A percentile compares a stretch with the other conserved stretches of the same genome.
phyloP scores from a whole-genome alignment of 805 yeast species.

The Clavispora vitiphila region DNA sequence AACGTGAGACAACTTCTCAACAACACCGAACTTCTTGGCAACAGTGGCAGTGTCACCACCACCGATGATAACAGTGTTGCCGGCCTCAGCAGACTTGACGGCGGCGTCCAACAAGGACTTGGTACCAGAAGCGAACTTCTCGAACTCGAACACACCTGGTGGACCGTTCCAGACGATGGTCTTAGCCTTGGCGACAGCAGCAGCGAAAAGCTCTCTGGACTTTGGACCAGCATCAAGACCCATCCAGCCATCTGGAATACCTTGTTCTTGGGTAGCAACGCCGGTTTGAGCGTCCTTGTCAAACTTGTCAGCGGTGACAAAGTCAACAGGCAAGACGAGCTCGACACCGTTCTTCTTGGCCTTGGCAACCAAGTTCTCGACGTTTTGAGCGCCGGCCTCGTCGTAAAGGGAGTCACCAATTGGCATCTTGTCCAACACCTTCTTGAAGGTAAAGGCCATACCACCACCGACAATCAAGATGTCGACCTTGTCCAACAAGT shows the following conservation, averaged over 20 bases:
- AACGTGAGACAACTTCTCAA: conserved; percentile 94
- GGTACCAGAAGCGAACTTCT: conserved; percentile 86
- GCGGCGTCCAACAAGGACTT: conserved; percentile 84
- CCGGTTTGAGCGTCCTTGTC: conserved; percentile 85
- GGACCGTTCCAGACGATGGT: conserved; percentile 99
- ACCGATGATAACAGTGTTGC: conserved; percentile 95
- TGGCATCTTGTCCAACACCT: conserved; percentile 75
- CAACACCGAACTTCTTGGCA: conserved; percentile 96
- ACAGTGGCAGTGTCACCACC: conserved; percentile 99
- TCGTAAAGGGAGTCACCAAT: conserved; percentile 94
- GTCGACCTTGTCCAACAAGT: conserved; percentile 93
- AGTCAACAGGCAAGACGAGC: conserved; percentile 91
- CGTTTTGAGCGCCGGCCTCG: conserved; percentile 92
- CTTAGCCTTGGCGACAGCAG: conserved; percentile 86
- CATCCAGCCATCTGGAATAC: conserved; percentile 93
- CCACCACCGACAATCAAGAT: conserved; percentile 97
- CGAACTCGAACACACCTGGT: conserved; percentile 99
- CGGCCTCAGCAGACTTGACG: conserved; percentile 78
- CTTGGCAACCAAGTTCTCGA: conserved; percentile 86
- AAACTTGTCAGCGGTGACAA: conserved; percentile 92
- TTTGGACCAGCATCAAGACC: conserved; percentile 96
- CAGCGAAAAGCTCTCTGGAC: conserved; percentile 72
- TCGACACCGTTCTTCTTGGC: conserved; percentile 95
- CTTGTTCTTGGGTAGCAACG: conserved; percentile 79
- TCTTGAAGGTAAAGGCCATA: conserved; percentile 99